These are phyloP conservation scores for Carex myosuroides DNA, from an alignment of 176 grass and related monocot species.

Conservation along the genomic window DNA sequence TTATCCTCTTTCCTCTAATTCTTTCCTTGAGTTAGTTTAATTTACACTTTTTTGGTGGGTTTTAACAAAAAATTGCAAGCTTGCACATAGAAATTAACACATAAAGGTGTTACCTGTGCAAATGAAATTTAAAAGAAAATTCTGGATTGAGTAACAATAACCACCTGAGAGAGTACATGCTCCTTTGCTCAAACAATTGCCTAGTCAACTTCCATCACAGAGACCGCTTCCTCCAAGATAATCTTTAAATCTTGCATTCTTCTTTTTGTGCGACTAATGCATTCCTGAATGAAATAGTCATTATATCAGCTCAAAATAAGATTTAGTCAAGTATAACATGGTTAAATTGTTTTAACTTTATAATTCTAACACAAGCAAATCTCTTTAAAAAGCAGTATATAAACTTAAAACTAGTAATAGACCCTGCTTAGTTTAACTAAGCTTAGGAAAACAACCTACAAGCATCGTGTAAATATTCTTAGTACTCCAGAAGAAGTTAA, in stretches of 20 bases:
- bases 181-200: background rate
- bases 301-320: background rate
- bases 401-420: background rate
- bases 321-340: background rate
- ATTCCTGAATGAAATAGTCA: conserved; percentile 32
- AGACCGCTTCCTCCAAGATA: conserved; percentile 46
- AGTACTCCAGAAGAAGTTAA: background rate
- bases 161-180: background rate
- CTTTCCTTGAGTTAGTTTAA: background rate
- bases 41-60: background rate
- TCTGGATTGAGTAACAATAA: background rate
- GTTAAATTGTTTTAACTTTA: background rate
- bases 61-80: background rate
- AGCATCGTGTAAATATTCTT: background rate
- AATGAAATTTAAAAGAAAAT: background rate
- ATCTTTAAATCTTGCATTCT: conserved; percentile 39
- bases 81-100: background rate
- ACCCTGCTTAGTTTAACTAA: background rate
- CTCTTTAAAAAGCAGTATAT: background rate
- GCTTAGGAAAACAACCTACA: background rate
- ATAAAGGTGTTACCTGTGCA: background rate
- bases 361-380: background rate
- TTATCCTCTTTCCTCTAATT: background rate
- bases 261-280: conserved; percentile 48
- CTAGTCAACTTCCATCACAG: conserved; percentile 62